Evolutionary conservation across 2,329 filamentous ascomycete species (phyloP).

Genomic region (Monilinia fructicola): DNA sequence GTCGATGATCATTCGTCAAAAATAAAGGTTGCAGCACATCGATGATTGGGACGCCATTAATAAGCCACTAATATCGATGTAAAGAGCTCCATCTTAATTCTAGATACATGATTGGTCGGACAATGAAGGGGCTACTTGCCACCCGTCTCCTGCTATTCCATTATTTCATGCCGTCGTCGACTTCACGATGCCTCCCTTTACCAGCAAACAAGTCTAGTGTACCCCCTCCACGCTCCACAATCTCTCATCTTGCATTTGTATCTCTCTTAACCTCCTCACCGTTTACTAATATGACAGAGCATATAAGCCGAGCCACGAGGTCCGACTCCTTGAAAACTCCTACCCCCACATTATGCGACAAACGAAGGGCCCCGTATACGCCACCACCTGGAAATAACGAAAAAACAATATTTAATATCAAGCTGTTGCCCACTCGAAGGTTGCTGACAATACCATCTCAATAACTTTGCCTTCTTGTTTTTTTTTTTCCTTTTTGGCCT

Average conservation of each 20-base stretch:
- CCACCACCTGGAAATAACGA: conserved; percentile 21
- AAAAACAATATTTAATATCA: conserved; percentile 20
- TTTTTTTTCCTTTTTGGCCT: neutral
- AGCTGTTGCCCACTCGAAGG: conserved; percentile 1
- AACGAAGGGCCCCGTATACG: conserved; percentile 6
- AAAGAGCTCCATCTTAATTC: neutral
- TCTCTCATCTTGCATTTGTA: too few species aligned
- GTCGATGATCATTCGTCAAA: conserved; percentile 6
- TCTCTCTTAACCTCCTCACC: neutral
- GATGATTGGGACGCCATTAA: neutral
- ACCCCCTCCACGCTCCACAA: conserved; percentile 19
- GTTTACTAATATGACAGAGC: conserved; percentile 11
- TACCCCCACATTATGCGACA: conserved; percentile 29
- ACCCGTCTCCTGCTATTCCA: neutral
- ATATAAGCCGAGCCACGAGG: conserved; percentile 32
- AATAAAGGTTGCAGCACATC: conserved; percentile 1
- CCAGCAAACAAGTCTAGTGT: conserved; percentile 4
- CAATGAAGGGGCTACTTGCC: conserved; percentile 3
- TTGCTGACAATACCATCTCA: neutral
- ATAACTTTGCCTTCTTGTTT: neutral
- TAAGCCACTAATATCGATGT: conserved; percentile 5
- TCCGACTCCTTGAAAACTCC: conserved; percentile 24
- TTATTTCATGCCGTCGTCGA: neutral
- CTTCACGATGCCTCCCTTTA: conserved; percentile 15
- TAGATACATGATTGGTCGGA: neutral